These are phyloP conservation scores for Mucuna pruriens DNA, from an alignment of 306 rosid species.

Conservation along the genomic window DNA sequence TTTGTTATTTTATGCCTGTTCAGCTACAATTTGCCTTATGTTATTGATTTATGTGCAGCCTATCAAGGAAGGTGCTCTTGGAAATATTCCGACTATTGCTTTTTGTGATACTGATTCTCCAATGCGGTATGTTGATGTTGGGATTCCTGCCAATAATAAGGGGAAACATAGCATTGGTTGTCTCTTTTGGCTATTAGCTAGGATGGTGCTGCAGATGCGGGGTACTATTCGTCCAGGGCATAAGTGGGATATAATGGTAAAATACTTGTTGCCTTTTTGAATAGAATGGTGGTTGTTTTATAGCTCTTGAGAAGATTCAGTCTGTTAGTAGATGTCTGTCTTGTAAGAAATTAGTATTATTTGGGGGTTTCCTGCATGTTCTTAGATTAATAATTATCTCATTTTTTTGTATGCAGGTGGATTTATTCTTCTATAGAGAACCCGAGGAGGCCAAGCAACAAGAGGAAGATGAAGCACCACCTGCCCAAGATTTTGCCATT, in stretches of 20 bases:
- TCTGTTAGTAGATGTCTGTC: background rate
- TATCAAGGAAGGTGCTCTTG: slow-evolving; percentile 93
- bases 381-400: too few species aligned
- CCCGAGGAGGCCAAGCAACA: slow-evolving; percentile 80
- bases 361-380: background rate
- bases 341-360: background rate
- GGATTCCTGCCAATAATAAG: slow-evolving; percentile 95
- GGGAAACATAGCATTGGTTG: slow-evolving; percentile 95
- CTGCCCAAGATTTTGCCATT: slow-evolving; percentile 56
- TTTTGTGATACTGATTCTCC: slow-evolving; percentile 94
- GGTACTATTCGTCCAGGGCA: slow-evolving; percentile 73
- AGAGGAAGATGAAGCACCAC: slow-evolving; percentile 76
- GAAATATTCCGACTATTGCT: slow-evolving; percentile 90
- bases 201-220: slow-evolving; percentile 95
- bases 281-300: background rate
- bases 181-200: slow-evolving; percentile 88
- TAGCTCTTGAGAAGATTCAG: too few species aligned
- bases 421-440: slow-evolving; percentile 86
- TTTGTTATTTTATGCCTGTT: background rate
- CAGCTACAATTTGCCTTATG: too few species aligned
- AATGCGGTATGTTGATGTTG: slow-evolving; percentile 86
- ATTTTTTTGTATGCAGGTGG: slow-evolving; percentile 69
- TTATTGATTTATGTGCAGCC: slow-evolving; percentile 57
- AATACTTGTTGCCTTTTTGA: background rate
- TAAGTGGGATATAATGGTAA: slow-evolving; percentile 94